Conservation (phyloP, 192 early-diverging fungal species). For the Coemansia aciculifera region DNA sequence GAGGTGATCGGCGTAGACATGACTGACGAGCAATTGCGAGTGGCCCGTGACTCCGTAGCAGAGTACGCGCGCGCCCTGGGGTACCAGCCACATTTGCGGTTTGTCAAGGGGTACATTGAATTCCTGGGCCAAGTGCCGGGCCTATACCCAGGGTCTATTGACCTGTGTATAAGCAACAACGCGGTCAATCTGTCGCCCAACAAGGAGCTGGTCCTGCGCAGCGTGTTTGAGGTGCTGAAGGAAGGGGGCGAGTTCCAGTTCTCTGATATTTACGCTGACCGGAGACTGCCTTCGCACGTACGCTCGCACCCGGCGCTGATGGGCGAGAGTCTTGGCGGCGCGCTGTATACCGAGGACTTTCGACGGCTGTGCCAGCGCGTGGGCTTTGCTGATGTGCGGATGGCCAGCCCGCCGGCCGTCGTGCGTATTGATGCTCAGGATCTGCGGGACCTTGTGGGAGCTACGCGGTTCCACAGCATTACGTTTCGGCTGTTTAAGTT, state of each 20-base stretch:
- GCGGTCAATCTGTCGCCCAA: slow-evolving; percentile 56
- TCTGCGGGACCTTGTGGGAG: slow-evolving; percentile 35
- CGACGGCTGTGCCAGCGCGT: slow-evolving; percentile 29
- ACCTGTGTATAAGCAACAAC: slow-evolving; percentile 54
- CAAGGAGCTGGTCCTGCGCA: slow-evolving; percentile 45
- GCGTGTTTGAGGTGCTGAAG: slow-evolving; percentile 40
- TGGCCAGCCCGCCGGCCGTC: slow-evolving; percentile 32
- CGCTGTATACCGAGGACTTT: slow-evolving; percentile 47
- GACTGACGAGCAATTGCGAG: slow-evolving; percentile 54
- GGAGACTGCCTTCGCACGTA: slow-evolving; percentile 39
- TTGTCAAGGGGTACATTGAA: slow-evolving; percentile 54
- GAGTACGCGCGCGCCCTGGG: slow-evolving; percentile 36
- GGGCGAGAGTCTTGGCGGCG: slow-evolving; percentile 52
- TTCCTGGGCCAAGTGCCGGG: slow-evolving; percentile 25
- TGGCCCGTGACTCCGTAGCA: slow-evolving; percentile 29
- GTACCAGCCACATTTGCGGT: slow-evolving; percentile 43
- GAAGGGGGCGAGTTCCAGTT: slow-evolving; percentile 53
- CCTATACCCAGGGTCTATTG: slow-evolving; percentile 34
- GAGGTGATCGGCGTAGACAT: slow-evolving; percentile 54
- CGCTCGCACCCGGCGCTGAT: slow-evolving; percentile 43
- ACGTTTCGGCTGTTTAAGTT: slow-evolving; percentile 49
- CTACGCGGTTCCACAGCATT: slow-evolving; percentile 42
- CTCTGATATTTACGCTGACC: slow-evolving; percentile 50
- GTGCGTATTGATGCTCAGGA: slow-evolving; percentile 35
- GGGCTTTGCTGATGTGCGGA: slow-evolving; percentile 34